Conservation (phyloP, 352 stramenopile genomes). For the Phytophthora multivora region DNA sequence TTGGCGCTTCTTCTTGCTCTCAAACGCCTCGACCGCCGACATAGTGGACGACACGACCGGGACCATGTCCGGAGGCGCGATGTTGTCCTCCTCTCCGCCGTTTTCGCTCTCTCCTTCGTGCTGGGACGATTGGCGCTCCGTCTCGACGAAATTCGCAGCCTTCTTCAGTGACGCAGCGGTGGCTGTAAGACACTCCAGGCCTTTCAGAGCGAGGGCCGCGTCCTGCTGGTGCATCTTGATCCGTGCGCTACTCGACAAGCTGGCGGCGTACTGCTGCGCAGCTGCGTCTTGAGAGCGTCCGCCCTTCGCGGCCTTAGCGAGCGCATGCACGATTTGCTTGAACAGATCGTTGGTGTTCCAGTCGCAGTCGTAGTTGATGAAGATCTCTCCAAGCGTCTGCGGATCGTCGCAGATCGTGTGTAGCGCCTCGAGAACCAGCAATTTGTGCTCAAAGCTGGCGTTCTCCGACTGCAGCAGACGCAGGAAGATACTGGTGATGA, state of each 20-base stretch:
- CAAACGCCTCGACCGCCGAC: slow-evolving; percentile 94
- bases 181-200: slow-evolving; percentile 93
- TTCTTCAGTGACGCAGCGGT: slow-evolving; percentile 94
- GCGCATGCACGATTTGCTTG: slow-evolving; percentile 96
- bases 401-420: slow-evolving; percentile 95
- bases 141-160: slow-evolving; percentile 78
- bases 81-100: slow-evolving; percentile 55
- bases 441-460: slow-evolving; percentile 97
- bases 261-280: slow-evolving; percentile 54
- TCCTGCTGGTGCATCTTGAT: slow-evolving; percentile 80
- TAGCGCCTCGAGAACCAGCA: slow-evolving; percentile 97
- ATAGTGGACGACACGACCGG: slow-evolving; percentile 51
- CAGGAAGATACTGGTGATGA: slow-evolving; percentile 99
- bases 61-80: slow-evolving; percentile 25
- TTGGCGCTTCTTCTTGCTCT: slow-evolving; percentile 96
- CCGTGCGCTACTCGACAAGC: slow-evolving; percentile 60
- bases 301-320: slow-evolving; percentile 96
- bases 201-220: slow-evolving; percentile 74
- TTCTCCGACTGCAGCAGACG: slow-evolving; percentile 97
- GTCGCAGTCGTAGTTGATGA: slow-evolving; percentile 99
- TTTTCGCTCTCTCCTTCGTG: slow-evolving; percentile 39
- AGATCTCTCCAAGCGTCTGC: slow-evolving; percentile 96
- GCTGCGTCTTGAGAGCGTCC: slow-evolving; percentile 58
- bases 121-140: slow-evolving; percentile 49
- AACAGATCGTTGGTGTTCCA: slow-evolving; percentile 97